Base-by-base conservation (phyloP, 225 moss, liverwort and hornwort genomes). In the Rhytidiadelphus loreus region DNA sequence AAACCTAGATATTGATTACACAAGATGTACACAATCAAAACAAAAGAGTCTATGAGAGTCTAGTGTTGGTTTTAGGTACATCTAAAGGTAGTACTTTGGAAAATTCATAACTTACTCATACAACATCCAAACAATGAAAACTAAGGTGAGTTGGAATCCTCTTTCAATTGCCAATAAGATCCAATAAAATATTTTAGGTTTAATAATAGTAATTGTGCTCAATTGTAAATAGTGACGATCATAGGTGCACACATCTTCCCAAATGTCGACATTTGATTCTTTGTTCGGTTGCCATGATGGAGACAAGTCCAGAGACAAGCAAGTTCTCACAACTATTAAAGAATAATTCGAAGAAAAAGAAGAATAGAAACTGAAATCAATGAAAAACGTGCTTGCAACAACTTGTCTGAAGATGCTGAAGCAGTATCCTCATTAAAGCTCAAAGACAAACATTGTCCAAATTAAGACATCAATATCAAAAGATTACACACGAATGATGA, bases 401-500 rank as follows among this genome's bases (percentile, higher is more conserved):
- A 79, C 11, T 46, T 7, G 46, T 11, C 19, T 58, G 6, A 58
- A 46, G 44, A 56, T 41, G 50, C 66, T 53, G 32, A 63, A 71
- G 63, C 48, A 55, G 28, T 61, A 14, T 41, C 64, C 24, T 73
- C 15, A 52, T 52, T 52, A 80, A 56, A 87, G 66, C 30, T 24
- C 29, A 61, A 21, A 87, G 6, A 68, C 43, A 77, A 50, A 50
- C 33, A n/a, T 22, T 59, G 11, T 41, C 55, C 43, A 25, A 61
- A 52, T 16, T 52, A 52, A 75, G 41, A 53, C 55, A 64, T 62
- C 29, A 65, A 69, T n/a, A 59, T 41, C 66, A 89, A 24, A 70
- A 77, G 26, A 58, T 85, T 85, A 92, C 87, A 90, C 77, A 71
- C 91, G 87, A 37, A 88, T 85, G 53, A 93, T 93, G 85, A 93